Conservation (phyloP, 108 stramenopile species). For the Fistulifera pelliculosa region DNA sequence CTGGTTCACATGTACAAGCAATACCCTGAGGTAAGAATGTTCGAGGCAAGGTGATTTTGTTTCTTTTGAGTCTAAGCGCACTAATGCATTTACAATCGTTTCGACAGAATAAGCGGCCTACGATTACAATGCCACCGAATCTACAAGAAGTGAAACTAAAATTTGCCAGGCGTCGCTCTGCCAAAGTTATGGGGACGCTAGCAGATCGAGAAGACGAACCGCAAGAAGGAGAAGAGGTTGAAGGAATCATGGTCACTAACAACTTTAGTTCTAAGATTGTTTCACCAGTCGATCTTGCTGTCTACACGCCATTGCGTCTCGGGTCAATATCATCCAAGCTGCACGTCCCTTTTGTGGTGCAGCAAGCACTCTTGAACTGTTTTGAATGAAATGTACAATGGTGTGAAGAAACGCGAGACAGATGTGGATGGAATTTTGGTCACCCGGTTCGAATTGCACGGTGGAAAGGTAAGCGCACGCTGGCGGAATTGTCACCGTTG, state of each 20-base stretch:
- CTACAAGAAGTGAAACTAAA: conserved; percentile 76
- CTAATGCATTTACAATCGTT: neutral
- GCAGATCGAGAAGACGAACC: conserved; percentile 22
- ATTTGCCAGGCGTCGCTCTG: conserved; percentile 79
- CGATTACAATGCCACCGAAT: conserved; percentile 84
- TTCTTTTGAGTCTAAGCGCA: conserved; percentile 6
- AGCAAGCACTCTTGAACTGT: conserved; percentile 58
- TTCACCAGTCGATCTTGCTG: conserved; percentile 72
- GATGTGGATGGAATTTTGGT: conserved; percentile 23
- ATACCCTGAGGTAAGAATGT: conserved; percentile 46
- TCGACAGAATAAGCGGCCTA: conserved; percentile 63
- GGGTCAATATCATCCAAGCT: conserved; percentile 76
- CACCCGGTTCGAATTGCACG: conserved; percentile 53
- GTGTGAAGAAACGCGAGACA: conserved; percentile 35
- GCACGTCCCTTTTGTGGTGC: conserved; percentile 81
- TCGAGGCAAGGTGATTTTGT: neutral
- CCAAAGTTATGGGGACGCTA: conserved; percentile 83
- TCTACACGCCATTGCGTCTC: conserved; percentile 82
- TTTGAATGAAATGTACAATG: conserved; percentile 78
- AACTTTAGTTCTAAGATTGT: conserved; percentile 80
- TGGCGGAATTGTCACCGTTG: too few species aligned
- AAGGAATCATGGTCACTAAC: conserved; percentile 78
- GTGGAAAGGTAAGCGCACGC: conserved; percentile 31
- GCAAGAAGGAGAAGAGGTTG: conserved; percentile 59
- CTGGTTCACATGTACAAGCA: conserved; percentile 74